Evolutionary conservation across 306 rosid genomes (phyloP), one percentile per base, ranked within the genome.

Genomic region (Acacia acuminata): DNA sequence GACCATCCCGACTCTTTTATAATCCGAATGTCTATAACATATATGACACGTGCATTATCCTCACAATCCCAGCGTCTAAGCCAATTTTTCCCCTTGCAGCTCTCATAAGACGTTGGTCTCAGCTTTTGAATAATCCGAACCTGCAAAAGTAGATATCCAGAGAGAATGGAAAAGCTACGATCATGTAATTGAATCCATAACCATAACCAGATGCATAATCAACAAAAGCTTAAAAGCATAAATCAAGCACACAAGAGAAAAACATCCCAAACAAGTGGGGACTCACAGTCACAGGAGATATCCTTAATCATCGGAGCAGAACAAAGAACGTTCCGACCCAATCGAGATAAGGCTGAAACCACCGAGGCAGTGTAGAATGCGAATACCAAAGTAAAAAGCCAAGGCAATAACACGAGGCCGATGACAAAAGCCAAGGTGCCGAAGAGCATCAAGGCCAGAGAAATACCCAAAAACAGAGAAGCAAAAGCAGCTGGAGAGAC

Each of bases 401-500:
- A 58, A 50, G 92, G 89, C 72, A 86, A 79, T 73, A 86, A 50
- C 4, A 84, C 6, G 63, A 88, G 47, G 27, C 90, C 88, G 36
- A 86, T 53, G 4, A 79, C 60, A 45, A 86, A 84, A 7, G 78
- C 50, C 60, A 79, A 64, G 3, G 88, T 76, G 85, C n/a, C 22
- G 11, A 89, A 77, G 19, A 87, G 82, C 82, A 89, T 89, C 50
- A 89, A 71, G 30, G 81, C 48, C n/a, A 87, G 30, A 2, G 86
- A 89, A 34, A 89, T 64, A 10, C 86, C 87, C 20, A 89, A 45
- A 56, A 87, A 89, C 22, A 89, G 83, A 20, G 92, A 87, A 4
- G 85, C 89, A 24, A 85, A 87, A 19, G 86, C 80, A 9, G 82
- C 73, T 1, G 85, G 86, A 25, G 88, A 88, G 25, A 61, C 64